Evolutionary conservation across 257 asterid species (phyloP).

Genomic region (Voacanga thouarsii): DNA sequence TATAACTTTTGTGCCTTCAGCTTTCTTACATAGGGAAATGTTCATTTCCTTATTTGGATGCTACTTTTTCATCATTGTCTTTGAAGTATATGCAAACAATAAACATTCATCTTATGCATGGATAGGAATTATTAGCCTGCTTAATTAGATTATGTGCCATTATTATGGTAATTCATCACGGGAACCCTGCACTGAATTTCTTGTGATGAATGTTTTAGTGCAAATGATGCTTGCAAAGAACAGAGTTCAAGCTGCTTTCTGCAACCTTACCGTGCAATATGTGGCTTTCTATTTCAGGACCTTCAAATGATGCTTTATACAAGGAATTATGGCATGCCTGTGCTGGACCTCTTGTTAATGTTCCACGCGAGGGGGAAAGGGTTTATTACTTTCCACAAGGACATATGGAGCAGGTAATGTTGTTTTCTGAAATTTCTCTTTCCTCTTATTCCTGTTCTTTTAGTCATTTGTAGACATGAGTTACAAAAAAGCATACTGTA

Average conservation of each 20-base stretch:
- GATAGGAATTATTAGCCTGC: background rate
- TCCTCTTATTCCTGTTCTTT: background rate
- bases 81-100: background rate
- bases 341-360: slow-evolving; percentile 92
- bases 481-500: background rate
- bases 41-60: background rate
- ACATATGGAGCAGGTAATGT: slow-evolving; percentile 93
- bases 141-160: background rate
- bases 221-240: background rate
- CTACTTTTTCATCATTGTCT: slow-evolving; percentile 7
- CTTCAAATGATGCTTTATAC: slow-evolving; percentile 60
- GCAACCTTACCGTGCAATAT: background rate
- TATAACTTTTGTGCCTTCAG: background rate
- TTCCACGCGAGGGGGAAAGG: slow-evolving; percentile 86
- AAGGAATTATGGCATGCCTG: slow-evolving; percentile 97
- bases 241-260: background rate
- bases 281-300: slow-evolving; percentile 43
- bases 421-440: slow-evolving; percentile 12
- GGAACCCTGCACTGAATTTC: background rate
- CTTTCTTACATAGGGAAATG: background rate
- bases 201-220: background rate
- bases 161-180: background rate
- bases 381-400: slow-evolving; percentile 97
- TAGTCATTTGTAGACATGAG: background rate
- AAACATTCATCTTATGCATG: background rate